Base-by-base conservation (phyloP, 2,329 filamentous ascomycete genomes). In the Colletotrichum sp. region DNA sequence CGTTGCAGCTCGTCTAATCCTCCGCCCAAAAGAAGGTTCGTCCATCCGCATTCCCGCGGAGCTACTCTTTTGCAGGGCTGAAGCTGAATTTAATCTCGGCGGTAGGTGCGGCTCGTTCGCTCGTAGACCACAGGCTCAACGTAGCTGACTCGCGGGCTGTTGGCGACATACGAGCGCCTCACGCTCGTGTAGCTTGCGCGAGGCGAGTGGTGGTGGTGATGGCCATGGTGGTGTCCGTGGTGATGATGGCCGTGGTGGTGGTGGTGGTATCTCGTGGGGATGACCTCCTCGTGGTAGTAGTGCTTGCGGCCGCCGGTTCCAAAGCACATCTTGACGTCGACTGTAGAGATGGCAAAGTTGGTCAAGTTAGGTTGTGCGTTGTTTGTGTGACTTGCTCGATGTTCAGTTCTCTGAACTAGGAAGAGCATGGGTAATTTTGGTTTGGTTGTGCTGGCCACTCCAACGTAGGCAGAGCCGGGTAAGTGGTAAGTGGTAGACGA, bases 281-380 rank as follows among this genome's bases (percentile, higher is more conserved):
- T 85, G 78, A 88, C 85, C 78, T 91, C 89, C 83, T 91, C 88
- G 80, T 87, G 87, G 81, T 91, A 90, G 84, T 91, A 91, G 84
- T 91, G 90, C 63, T 86, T 86, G 85, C 74, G 86, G 83, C 57
- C 65, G 59, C 67, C 36, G 71, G 83, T 77, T 63, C 83, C 80
- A 84, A 91, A 90, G 80, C 89, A 91, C 89, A 91, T 91, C 28
- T 80, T 87, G 81, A 77, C 9, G 71, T 28, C 39, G 25, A 59
- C 57, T 64, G 52, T 63, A 27, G 9, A n/a, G 66, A 15, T n/a
- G 27, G 61, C 30, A 27, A n/a, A 13, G 27, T 25, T 34, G 11
- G 32, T 27, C 7, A 15, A n/a, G 19, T 64, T 44, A 15, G 13
- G 30, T 64, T 44, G 5, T 39, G 55, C 27, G 55, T 28, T 36